Conservation (phyloP, 371 early-diverging fungal species). For the Capillidium heterosporum region DNA sequence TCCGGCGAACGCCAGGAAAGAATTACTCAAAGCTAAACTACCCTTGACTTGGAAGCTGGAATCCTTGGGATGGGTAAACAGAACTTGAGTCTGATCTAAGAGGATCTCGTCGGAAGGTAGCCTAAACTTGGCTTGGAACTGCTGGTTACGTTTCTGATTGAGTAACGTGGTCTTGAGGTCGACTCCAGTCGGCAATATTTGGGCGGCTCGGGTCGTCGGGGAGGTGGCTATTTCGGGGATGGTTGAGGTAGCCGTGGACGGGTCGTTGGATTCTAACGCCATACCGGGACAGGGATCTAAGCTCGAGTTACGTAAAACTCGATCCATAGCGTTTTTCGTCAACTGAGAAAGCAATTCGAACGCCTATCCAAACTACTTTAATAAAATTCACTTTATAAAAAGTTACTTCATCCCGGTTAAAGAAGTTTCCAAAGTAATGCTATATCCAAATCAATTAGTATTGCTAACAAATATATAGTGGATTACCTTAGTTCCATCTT, state of each 20-base stretch:
- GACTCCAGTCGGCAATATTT: constrained; percentile 20
- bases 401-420: constrained; percentile 70
- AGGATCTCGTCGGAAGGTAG: constrained; percentile 47
- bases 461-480: background rate
- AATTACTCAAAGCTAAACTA: constrained; percentile 54
- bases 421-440: constrained; percentile 85
- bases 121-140: constrained; percentile 52
- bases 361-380: constrained; percentile 17
- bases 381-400: background rate
- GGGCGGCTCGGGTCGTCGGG: constrained; percentile 36
- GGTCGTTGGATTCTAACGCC: constrained; percentile 19
- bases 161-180: constrained; percentile 22
- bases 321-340: constrained; percentile 69
- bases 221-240: constrained; percentile 8
- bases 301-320: constrained; percentile 60
- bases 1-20: constrained; percentile 68
- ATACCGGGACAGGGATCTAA: constrained; percentile 46
- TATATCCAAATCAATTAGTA: constrained; percentile 9
- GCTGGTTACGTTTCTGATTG: constrained; percentile 58
- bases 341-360: constrained; percentile 80
- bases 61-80: constrained; percentile 21
- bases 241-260: constrained; percentile 8
- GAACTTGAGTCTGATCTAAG: constrained; percentile 26
- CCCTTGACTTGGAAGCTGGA: constrained; percentile 24
- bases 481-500: constrained; percentile 54